Base-by-base conservation (phyloP, 148 eudicot species). In the Chenopodium berlandieri region DNA sequence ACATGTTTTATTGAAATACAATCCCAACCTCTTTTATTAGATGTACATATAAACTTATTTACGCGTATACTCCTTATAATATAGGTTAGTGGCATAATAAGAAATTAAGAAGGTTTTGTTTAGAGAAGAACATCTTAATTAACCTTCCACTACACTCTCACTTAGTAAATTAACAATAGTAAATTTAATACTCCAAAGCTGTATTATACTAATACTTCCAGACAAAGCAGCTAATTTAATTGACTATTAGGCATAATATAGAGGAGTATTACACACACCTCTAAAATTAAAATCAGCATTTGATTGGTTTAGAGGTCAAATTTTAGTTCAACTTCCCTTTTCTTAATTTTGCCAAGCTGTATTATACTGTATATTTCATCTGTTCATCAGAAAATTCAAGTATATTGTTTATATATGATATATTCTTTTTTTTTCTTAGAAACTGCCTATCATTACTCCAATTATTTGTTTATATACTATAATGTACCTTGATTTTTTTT, bases 341-440 rank as follows among this genome's bases (percentile, higher is more conserved):
- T 14, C 58, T 23, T 14, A 20, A 69, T 69, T 69, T n/a, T 62
- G 66, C 66, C 66, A 62, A 74, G 76, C 76, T 74, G 76, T 74
- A 20, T 74, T 23, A 74, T 50, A 50, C 63, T 50, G 16, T 9
- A 40, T 19, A 37, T 47, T 13, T 34, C 71, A 27, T 27, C 27
- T 27, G 27, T 27, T 27, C 27, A 66, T 56, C 2, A 56, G 19
- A 13, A 56, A 19, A 56, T 56, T 5, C 27, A 20, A 62, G 10
- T 62, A 62, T 62, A 62, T 62, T 62, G 3, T 13, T 27, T 37
- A 4, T 37, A 37, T 37, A 37, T 37, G 4, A 22, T 23, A 23
- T 11, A 68, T 68, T 68, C 72, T 27, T 0, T 44, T 31, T 27
- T 4, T 17, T 69, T 69, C 72, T 72, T 72, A 44, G 75, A 46